Percentiles rank a stretch among this genome's conserved stretches.
Evolutionary conservation across 768 basidiomycete species (phyloP).

Genomic region (Calocera viscosa): DNA sequence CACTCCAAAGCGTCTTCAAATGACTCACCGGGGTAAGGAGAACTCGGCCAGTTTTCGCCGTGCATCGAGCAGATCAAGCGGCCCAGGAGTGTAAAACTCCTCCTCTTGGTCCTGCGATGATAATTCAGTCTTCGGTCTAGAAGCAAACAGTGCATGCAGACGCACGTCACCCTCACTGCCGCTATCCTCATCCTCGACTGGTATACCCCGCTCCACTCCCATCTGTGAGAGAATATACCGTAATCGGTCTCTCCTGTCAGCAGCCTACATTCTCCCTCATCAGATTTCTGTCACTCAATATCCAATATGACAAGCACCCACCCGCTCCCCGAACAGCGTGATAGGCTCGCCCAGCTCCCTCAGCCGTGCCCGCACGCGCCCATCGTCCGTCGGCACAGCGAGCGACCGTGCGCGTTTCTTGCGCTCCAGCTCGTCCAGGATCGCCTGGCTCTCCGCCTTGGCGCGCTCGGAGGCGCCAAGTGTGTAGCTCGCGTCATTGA

Average conservation of each 20-base stretch:
- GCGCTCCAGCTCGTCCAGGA: slow-evolving; percentile 91
- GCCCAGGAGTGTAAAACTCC: slow-evolving; percentile 92
- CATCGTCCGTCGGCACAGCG: slow-evolving; percentile 96
- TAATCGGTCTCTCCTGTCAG: slow-evolving; percentile 89
- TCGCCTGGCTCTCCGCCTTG: slow-evolving; percentile 47
- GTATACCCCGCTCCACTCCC: slow-evolving; percentile 73
- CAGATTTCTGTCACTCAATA: slow-evolving; percentile 14
- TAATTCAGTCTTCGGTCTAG: not conserved
- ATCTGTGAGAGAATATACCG: slow-evolving; percentile 88
- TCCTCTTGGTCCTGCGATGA: slow-evolving; percentile 45
- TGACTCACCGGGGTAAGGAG: slow-evolving; percentile 83
- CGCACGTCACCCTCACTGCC: slow-evolving; percentile 62
- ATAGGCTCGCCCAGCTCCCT: slow-evolving; percentile 94
- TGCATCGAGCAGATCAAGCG: slow-evolving; percentile 73
- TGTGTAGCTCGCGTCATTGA: slow-evolving; percentile 15
- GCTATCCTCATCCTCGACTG: slow-evolving; percentile 43
- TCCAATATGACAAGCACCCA: slow-evolving; percentile 31
- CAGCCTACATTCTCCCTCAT: slow-evolving; percentile 45
- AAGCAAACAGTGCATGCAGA: slow-evolving; percentile 9
- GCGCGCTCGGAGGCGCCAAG: slow-evolving; percentile 27
- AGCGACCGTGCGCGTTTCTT: slow-evolving; percentile 89
- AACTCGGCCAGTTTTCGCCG: slow-evolving; percentile 80
- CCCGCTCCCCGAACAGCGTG: slow-evolving; percentile 93
- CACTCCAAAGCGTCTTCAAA: not conserved
- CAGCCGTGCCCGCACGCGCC: slow-evolving; percentile 74